phyloP scores from a whole-genome alignment of 805 yeast species.

The Ogataea methylovora region DNA sequence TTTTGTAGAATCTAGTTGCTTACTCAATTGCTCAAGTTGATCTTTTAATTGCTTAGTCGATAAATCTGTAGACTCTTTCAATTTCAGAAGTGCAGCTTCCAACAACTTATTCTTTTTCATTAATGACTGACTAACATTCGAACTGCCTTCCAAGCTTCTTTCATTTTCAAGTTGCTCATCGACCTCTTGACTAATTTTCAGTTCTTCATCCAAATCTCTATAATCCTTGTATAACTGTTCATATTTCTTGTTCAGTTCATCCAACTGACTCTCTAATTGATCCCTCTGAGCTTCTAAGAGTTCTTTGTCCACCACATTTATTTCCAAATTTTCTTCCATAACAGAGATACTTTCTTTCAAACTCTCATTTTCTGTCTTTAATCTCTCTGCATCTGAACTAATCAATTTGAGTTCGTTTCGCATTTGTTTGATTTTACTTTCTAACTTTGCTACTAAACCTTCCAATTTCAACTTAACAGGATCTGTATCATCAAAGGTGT shows the following conservation, averaged over 20 bases:
- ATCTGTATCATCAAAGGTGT: background rate
- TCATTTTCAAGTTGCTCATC: constrained; percentile 6
- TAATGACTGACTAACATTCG: constrained; percentile 4
- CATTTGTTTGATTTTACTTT: constrained; percentile 33
- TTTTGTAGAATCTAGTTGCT: no score
- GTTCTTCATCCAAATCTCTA: constrained; percentile 6
- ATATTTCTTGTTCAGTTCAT: background rate
- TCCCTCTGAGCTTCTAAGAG: constrained; percentile 27
- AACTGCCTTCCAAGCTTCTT: background rate
- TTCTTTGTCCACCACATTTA: constrained; percentile 36
- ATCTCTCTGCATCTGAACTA: constrained; percentile 11
- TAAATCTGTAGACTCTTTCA: no score
- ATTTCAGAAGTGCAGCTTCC: constrained; percentile 32
- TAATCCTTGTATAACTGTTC: constrained; percentile 3
- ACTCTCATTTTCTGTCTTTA: constrained; percentile 24
- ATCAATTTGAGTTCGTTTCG: constrained; percentile 23
- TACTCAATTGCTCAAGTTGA: no score
- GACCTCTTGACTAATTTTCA: constrained; percentile 9
- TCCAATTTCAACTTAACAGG: constrained; percentile 10
- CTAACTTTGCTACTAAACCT: constrained; percentile 35
- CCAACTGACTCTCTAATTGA: constrained; percentile 5
- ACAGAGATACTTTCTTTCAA: constrained; percentile 11
- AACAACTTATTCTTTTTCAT: constrained; percentile 28
- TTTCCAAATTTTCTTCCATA: constrained; percentile 25
- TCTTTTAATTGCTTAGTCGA: no score